Percentiles rank a stretch among this genome's conserved stretches.
These are phyloP conservation scores for Candida rishiriensis DNA, from an alignment of 805 yeast species.

Conservation along the genomic window DNA sequence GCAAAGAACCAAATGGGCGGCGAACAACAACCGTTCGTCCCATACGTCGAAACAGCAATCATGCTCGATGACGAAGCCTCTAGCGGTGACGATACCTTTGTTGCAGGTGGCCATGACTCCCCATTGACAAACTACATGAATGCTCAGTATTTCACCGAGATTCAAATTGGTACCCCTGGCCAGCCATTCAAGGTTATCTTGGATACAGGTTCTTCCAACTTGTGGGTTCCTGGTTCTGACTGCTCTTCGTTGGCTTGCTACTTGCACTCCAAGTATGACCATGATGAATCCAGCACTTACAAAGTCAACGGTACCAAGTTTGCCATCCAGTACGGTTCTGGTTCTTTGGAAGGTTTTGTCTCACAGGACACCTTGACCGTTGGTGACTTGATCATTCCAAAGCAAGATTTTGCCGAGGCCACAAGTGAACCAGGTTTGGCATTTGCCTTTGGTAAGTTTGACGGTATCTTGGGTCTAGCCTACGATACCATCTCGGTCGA, in stretches of 20 bases:
- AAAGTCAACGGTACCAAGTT: constrained; percentile 83
- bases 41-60: constrained; percentile 32
- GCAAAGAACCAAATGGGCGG: constrained; percentile 28
- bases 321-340: constrained; percentile 87
- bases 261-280: constrained; percentile 89
- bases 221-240: constrained; percentile 91
- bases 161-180: constrained; percentile 86
- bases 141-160: constrained; percentile 95
- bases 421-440: constrained; percentile 97
- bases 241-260: constrained; percentile 95
- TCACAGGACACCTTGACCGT: constrained; percentile 79
- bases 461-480: constrained; percentile 94
- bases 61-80: constrained; percentile 11
- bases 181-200: constrained; percentile 90
- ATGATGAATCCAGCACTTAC: constrained; percentile 75
- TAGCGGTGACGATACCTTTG: constrained; percentile 12
- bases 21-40: constrained; percentile 33
- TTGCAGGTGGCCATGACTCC: constrained; percentile 51
- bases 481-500: constrained; percentile 88
- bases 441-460: constrained; percentile 97
- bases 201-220: constrained; percentile 94
- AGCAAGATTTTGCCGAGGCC: constrained; percentile 95
- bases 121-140: constrained; percentile 92
- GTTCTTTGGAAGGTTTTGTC: constrained; percentile 86
- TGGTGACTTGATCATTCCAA: constrained; percentile 80